Evolutionary conservation across 306 rosid genomes (phyloP), one percentile per base, ranked within the genome.

Genomic region (Quercus parvula): DNA sequence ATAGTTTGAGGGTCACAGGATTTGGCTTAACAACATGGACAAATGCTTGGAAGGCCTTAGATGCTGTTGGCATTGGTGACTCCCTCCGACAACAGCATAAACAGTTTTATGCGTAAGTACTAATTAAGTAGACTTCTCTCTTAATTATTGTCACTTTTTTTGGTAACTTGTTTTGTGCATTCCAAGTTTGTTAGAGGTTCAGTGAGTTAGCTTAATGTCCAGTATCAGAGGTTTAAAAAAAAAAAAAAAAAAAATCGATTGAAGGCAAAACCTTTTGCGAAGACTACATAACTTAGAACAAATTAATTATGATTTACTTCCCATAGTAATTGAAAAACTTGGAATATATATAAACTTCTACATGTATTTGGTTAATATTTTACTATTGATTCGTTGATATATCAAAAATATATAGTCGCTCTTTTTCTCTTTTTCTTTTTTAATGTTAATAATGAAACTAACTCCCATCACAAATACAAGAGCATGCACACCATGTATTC

Each of bases 41-140:
- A 2, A 92, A 94, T 83, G 98, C 81, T 61, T 94, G 97, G 97
- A 90, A 75, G 74, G 96, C 92, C 4, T 87, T 94, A 79, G 96
- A 94, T 57, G 94, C 88, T 31, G 33, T 89, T 69, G 96, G 91
- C 69, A 33, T 87, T 59, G 91, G 86, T 20, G 78, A 79, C 69
- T 31, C 79, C 56, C 94, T 94, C 9, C 89, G 95, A 33, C 81
- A 33, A 8, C 81, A 82, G 31, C 95, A 94, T 56, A n/a, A 46
- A 0, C 79, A 5, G 15, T 75, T 94, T 72, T 4, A 24, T n/a
- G 84, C 3, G 46, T 38, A 7, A 38, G 46, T 7, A 38, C 46
- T 38, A 38, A 93, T 92, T 90, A 84, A 76, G 17, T 64, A 9
- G 5, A 0, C 13, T 4, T 51, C 31, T 11, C 2, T 70, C 17